phyloP scores from a whole-genome alignment of 495 filamentous ascomycete species.

The Neurospora terricola region DNA sequence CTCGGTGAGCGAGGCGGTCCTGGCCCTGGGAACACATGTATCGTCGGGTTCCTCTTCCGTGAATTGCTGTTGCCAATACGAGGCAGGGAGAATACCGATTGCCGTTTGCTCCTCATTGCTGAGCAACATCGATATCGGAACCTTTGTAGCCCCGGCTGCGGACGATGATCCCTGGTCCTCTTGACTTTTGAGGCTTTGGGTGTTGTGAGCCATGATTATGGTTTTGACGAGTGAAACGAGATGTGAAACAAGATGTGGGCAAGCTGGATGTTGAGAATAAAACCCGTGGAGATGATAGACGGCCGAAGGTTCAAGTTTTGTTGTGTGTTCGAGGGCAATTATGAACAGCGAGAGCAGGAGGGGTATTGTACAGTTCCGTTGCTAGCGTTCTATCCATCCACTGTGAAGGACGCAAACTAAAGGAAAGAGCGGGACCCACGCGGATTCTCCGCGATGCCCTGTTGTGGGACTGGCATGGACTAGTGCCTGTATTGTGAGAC shows the following conservation, averaged over 20 bases:
- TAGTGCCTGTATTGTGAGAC: neutral
- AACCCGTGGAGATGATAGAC: neutral
- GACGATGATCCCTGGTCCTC: neutral
- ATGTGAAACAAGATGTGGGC: neutral
- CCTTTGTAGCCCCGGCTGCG: neutral
- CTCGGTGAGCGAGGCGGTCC: conserved; percentile 34
- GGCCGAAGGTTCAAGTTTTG: neutral
- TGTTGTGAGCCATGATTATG: neutral
- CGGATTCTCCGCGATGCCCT: neutral
- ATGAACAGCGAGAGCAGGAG: neutral
- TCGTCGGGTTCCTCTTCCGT: neutral
- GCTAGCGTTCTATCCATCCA: neutral
- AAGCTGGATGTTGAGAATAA: neutral
- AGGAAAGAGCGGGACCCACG: neutral
- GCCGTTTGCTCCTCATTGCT: neutral
- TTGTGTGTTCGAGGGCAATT: neutral
- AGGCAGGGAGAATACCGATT: conserved; percentile 1
- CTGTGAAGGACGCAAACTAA: neutral
- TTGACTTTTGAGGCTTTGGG: neutral
- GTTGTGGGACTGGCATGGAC: neutral
- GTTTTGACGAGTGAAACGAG: neutral
- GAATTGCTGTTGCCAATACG: neutral
- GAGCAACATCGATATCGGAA: neutral
- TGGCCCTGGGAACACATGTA: neutral
- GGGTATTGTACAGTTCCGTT: neutral